Evolutionary conservation across 2,329 filamentous ascomycete species (phyloP).

Genomic region (Neofusicoccum ribis): DNA sequence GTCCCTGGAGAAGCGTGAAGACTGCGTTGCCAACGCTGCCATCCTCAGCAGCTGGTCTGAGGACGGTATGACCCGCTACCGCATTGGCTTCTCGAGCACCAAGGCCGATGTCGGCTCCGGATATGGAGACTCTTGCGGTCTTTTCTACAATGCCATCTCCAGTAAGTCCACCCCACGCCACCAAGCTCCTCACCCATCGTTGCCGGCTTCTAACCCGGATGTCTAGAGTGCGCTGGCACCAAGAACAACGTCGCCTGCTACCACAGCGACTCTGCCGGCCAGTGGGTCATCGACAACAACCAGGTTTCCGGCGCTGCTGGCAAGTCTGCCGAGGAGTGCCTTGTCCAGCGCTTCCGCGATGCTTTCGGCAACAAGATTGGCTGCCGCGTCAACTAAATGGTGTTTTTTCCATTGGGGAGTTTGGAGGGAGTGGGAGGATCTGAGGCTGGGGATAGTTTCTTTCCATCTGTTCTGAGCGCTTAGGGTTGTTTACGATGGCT

Average conservation of each 20-base stretch:
- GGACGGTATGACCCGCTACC: background rate
- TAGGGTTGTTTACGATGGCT: too few relatives aligned
- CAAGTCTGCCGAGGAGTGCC: background rate
- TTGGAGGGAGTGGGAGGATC: too few relatives aligned
- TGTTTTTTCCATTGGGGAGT: background rate
- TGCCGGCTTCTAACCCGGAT: too few relatives aligned
- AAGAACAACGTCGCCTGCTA: slow-evolving; percentile 1
- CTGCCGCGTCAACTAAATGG: background rate
- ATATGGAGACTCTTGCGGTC: background rate
- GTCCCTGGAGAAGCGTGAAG: background rate
- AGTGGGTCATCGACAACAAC: slow-evolving; percentile 4
- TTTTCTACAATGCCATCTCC: background rate
- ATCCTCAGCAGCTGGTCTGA: background rate
- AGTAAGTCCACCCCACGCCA: background rate
- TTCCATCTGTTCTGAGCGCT: too few relatives aligned
- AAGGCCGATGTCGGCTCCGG: background rate
- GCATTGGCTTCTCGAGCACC: background rate
- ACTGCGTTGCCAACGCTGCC: background rate
- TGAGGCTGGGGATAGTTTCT: too few relatives aligned
- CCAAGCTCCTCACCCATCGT: background rate
- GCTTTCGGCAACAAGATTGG: background rate
- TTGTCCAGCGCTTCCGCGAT: background rate
- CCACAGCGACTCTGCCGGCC: background rate
- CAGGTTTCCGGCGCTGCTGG: background rate
- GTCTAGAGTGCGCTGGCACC: background rate